Evolutionary conservation across 2,329 filamentous ascomycete genomes (phyloP), one percentile per base, ranked within the genome.

Genomic region (Botrytis sinoallii): DNA sequence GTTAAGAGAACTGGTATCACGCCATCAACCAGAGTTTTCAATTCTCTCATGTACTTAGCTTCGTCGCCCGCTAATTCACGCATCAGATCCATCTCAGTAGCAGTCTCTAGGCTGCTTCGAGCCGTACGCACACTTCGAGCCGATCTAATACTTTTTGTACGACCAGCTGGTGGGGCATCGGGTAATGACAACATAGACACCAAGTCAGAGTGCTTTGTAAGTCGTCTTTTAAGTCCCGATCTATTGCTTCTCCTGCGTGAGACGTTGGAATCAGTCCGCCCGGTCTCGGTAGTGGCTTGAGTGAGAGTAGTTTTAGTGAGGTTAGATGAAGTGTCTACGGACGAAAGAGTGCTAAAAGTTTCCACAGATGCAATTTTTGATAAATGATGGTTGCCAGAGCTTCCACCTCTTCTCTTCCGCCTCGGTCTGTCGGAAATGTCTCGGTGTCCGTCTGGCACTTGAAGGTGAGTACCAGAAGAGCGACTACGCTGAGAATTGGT

Each of bases 151-250:
- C 91, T 94, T 79, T 87, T 90, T 74, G 87, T 88, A 74, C 91
- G 87, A 67, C 87, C 87, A 48, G 88, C 84, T 40, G 84, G 83
- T 52, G 83, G 83, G 73, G 89, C 84, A 74, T 90, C 86, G 0
- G 91, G 90, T 74, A 93, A 84, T 0, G 95, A 98, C 14, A 99
- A 85, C 4, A 97, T 94, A 0, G 96, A 98, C 57, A 99, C 93
- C 38, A 99, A 86, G 82, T 99, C 96, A 25, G 94, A 94, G 82
- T 98, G 95, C 74, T 93, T 97, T 6, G 95, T 97, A 57, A 97
- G 87, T 74, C 92, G 90, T 76, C 93, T 85, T 81, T 79, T 84
- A 81, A 82, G 81, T 81, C 76, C 81, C 83, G 81, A 83, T 75
- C 59, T 77, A 29, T 75, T 75, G 38, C 75, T 78, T 55, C 70